Base-by-base conservation (phyloP, 2,329 filamentous ascomycete species). In the Alternaria gansuensis region DNA sequence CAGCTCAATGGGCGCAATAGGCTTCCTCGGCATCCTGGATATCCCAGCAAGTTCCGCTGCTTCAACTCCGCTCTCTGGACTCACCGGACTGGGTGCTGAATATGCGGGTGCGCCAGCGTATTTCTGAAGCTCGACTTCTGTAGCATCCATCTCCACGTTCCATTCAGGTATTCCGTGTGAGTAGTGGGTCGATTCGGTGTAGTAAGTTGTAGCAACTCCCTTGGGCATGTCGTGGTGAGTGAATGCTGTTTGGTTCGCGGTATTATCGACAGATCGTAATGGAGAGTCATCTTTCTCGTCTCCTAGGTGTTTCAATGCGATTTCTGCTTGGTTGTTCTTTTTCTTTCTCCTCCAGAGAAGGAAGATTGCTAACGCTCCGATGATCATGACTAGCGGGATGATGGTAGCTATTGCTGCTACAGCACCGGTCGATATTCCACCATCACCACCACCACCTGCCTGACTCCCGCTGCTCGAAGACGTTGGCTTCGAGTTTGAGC, bases 401-500 rank as follows among this genome's bases (percentile, higher is more conserved):
- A 97, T 91, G 0, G 97, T 93, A 2, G 93, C 93, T 40, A 97
- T 87, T 1, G 93, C 93, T 63, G 96, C 96, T 64, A 86, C 93
- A 36, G 88, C 89, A 34, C 84, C 82, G 51, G 83, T 83, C 59
- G 77, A 81, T 4, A 92, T 78, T 4, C 85, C 84, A 7, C 78
- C 73, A 29, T 33, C 29, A 8, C 50, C 54, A 45, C 21, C 28
- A 33, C 26, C 44, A 2, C 29, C 31, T 48, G 29, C 44, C 2
- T 31, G 44, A 4, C 21, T 34, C 5, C 21, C 48, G 28, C 45
- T 24, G 8, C 5, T 11, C 17, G 45, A 51, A 6, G 37, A 45
- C 3, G 54, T 60, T 13, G 51, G 39, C 10, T 5, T 40, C 17
- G 17, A 17, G 11, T 52, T 57, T 8, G 54, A 45, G 21, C 45